These are phyloP conservation scores for Epichloe sp. DNA, from an alignment of 2,329 filamentous ascomycete genomes.

Conservation along the genomic window DNA sequence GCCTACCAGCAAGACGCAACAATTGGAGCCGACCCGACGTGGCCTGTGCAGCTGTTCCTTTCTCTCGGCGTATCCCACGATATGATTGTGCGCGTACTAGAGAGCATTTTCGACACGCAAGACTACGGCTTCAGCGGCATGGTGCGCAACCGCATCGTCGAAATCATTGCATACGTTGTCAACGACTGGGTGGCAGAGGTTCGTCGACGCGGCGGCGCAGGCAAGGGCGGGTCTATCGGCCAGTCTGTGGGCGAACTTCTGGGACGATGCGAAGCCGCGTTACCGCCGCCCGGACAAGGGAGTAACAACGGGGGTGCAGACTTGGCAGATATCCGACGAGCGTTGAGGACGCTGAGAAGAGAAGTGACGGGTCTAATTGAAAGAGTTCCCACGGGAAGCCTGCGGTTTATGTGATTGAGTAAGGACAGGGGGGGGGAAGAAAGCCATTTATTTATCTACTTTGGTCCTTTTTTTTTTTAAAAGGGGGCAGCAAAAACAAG, in stretches of 20 bases:
- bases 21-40: constrained; percentile 41
- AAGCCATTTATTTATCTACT: not conserved
- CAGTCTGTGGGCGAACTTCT: constrained; percentile 37
- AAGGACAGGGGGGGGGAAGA: not conserved
- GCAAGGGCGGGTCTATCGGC: constrained; percentile 26
- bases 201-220: constrained; percentile 30
- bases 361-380: constrained; percentile 32
- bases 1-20: constrained; percentile 45
- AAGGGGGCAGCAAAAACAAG: not conserved
- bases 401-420: constrained; percentile 30
- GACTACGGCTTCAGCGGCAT: constrained; percentile 44
- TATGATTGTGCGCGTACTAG: constrained; percentile 41
- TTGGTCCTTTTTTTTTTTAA: not conserved
- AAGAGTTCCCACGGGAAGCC: constrained; percentile 26
- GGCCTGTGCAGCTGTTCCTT: constrained; percentile 45
- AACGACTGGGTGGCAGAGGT: constrained; percentile 36
- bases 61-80: constrained; percentile 42
- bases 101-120: constrained; percentile 44
- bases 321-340: constrained; percentile 28
- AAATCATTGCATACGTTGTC: constrained; percentile 39
- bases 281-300: constrained; percentile 26
- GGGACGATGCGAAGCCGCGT: constrained; percentile 32
- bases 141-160: constrained; percentile 35
- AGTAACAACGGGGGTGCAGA: constrained; percentile 33
- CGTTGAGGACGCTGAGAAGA: constrained; percentile 28